Base-by-base conservation (phyloP, 768 basidiomycete species). In the Suillus ampliporus region DNA sequence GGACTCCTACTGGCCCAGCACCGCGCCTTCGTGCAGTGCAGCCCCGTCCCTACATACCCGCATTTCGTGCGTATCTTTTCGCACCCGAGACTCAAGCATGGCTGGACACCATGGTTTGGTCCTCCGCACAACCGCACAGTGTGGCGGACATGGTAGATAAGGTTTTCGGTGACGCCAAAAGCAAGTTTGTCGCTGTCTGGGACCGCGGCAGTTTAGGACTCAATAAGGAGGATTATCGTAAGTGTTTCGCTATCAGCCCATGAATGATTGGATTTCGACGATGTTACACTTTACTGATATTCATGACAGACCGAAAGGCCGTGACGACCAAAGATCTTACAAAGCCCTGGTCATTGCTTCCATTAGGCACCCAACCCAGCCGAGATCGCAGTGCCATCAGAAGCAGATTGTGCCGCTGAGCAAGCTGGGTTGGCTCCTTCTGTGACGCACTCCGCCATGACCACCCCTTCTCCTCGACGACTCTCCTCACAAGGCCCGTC, bases 21-120 rank as follows among this genome's bases (percentile, higher is more conserved):
- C 56, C 48, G n/a, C 67, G 66, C 34, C 70, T 78, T 7, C 83
- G 84, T 9, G 61, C 74, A 1, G 79, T 82, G 8, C 77, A 90
- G 66, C 85, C 84, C 2, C 81, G 92, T 17, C 90, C 92, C 0
- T 94, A 88, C 72, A 79, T 93, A 67, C 61, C 74, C 5, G 73
- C 88, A 2, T 90, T 94, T 67, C 70, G 80, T 5, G 72, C 80
- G 3, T 94, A 90, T 69, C 74, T 93, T 2, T 87, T 92, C 66
- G 85, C 87, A 54, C 76, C 82, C 0, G 66, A 78, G 19, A 91
- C 88, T n/a, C 78, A 75, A 38, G 68, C 69, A 15, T 92, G 91
- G 89, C 80, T 94, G 21, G 90, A 93, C 62, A 87, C 89, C 5
- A 94, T 94, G 90, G 84, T 95, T 5, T 95, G 93, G 93, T 91